Conservation (phyloP, 2,329 filamentous ascomycete species). For the Trichophyton rubrum region DNA sequence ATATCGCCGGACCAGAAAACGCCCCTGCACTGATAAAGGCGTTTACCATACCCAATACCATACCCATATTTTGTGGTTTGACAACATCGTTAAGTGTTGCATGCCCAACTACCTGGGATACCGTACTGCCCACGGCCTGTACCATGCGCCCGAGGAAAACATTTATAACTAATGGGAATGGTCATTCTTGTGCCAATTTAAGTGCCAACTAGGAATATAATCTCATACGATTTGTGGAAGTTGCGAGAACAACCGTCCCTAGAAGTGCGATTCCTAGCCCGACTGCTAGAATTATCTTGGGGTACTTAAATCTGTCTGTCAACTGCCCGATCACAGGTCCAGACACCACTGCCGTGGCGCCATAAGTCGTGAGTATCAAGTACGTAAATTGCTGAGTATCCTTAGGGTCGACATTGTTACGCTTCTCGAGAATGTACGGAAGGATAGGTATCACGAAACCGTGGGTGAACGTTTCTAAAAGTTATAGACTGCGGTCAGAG, state of each 20-base stretch:
- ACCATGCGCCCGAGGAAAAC: background rate
- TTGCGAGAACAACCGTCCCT: background rate
- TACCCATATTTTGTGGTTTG: background rate
- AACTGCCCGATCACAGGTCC: background rate
- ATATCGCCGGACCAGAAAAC: background rate
- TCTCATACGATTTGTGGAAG: background rate
- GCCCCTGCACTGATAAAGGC: background rate
- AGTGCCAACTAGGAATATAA: background rate
- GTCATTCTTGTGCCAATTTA: background rate
- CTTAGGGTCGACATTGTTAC: background rate
- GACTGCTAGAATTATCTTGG: background rate
- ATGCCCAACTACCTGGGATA: background rate
- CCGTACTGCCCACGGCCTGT: background rate
- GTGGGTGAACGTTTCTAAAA: background rate
- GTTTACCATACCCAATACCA: background rate
- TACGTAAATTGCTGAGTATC: constrained; percentile 1
- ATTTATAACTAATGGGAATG: background rate
- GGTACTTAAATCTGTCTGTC: background rate
- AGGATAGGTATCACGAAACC: background rate
- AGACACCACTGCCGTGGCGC: background rate
- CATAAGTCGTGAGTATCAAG: background rate
- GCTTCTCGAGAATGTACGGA: background rate
- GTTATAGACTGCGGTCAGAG: background rate
- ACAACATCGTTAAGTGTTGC: background rate
- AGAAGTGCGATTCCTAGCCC: background rate